Evolutionary conservation across 2,329 filamentous ascomycete species (phyloP), one percentile per base, ranked within the genome.

Genomic region (Colletotrichum spaethianum): DNA sequence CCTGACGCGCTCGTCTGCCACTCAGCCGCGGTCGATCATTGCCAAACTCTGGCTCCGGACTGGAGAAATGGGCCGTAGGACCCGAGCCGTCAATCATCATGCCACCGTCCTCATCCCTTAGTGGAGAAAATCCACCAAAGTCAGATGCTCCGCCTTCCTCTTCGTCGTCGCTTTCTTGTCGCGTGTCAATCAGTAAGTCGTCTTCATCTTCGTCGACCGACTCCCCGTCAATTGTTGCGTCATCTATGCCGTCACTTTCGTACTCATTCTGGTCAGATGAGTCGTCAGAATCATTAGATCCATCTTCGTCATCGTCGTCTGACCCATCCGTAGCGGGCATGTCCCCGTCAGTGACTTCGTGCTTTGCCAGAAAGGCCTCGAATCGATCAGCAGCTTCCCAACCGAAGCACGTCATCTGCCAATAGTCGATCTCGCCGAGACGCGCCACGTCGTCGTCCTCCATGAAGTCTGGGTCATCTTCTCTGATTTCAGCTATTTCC

Each of bases 221-320:
- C 3, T 74, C 67, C 20, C 81, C 78, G 1, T 76, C 68, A 16
- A 82, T 77, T 11, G 77, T 77, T 1, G 66, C 76, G 57, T 84
- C 82, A 46, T 84, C 82, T 8, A 84, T 83, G 0, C 81, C 81
- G 0, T 83, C 82, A 53, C 82, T 82, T 48, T 84, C 83, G 20
- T 84, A 84, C 55, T 80, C 77, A 0, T 78, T 75, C 0, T 71
- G 68, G 0, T 75, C 70, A 9, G 71, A 66, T 5, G 74, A 74
- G n/a, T 73, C 55, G 16, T 64, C 64, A 1, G 59, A 60, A 0
- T 53, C 53, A 4, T 60, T 6, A 16, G 63, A 60, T 3, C 33
- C 62, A 8, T 16, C 28, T 14, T 36, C 28, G 11, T 48, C n/a
- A 3, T 69, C 46, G 6, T 52, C 42, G 26, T 56, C 48, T 2